Evolutionary conservation across 2,329 filamentous ascomycete genomes (phyloP).

Genomic region (Amauroascus niger): DNA sequence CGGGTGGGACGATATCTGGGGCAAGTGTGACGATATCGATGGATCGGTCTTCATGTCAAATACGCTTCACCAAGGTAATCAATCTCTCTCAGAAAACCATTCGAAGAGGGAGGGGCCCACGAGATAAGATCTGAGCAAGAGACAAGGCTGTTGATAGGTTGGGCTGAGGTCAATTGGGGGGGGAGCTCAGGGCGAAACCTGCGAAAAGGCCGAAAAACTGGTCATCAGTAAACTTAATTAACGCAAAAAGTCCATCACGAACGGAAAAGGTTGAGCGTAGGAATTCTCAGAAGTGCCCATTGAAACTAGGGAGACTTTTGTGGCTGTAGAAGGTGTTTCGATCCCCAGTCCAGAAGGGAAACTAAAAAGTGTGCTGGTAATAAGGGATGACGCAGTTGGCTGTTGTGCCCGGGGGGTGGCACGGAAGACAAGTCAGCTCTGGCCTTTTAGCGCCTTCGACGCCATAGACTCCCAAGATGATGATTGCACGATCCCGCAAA

Average conservation of each 20-base stretch:
- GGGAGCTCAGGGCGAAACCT: not conserved
- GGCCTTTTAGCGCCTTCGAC: constrained; percentile 10
- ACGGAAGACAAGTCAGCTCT: constrained; percentile 9
- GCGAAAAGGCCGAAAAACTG: not conserved
- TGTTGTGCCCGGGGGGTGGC: constrained; percentile 5
- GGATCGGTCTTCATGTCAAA: constrained; percentile 21
- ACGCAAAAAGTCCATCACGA: not conserved
- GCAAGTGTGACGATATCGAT: constrained; percentile 17
- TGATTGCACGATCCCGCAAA: constrained; percentile 9
- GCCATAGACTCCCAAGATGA: constrained; percentile 7
- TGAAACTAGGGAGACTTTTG: not conserved
- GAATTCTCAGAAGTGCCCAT: not conserved
- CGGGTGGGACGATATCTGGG: constrained; percentile 12
- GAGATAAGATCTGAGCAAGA: not conserved
- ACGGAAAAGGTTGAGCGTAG: not conserved
- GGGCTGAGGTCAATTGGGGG: constrained; percentile 2
- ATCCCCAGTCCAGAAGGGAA: not conserved
- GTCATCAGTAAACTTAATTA: not conserved
- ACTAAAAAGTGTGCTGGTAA: constrained; percentile 11
- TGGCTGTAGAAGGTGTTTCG: constrained; percentile 8
- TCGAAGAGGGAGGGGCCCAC: constrained; percentile 7
- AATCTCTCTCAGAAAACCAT: not conserved
- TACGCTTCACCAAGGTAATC: constrained; percentile 2
- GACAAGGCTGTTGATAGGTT: constrained; percentile 5
- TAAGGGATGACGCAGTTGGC: constrained; percentile 20